phyloP scores from a whole-genome alignment of 305 asterid genomes.

The Fraxinus sp. region DNA sequence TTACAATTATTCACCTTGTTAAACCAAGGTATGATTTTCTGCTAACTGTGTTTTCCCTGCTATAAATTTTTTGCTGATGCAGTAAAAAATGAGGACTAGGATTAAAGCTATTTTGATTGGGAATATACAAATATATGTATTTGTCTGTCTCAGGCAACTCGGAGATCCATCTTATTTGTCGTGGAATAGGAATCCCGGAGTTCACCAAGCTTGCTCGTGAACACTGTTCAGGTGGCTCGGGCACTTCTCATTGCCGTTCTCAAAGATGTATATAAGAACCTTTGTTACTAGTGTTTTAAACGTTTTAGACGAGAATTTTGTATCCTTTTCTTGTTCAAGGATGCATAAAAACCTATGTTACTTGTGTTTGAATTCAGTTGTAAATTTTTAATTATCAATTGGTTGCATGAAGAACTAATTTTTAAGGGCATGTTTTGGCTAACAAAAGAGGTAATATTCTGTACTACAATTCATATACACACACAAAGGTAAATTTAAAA shows the following conservation, averaged over 20 bases:
- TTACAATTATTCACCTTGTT: slow-evolving; percentile 61
- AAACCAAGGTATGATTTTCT: slow-evolving; percentile 65
- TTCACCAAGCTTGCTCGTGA: slow-evolving; percentile 35
- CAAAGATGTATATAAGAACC: background rate
- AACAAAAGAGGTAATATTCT: background rate
- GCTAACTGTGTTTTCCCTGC: background rate
- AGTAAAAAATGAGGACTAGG: background rate
- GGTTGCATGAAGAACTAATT: background rate
- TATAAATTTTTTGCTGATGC: background rate
- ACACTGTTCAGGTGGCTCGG: background rate
- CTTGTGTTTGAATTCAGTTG: background rate
- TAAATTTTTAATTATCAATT: background rate
- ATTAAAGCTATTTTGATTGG: background rate
- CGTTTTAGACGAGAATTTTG: background rate
- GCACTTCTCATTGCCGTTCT: background rate
- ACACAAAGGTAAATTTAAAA: background rate
- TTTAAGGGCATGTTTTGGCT: background rate
- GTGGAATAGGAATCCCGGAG: slow-evolving; percentile 90
- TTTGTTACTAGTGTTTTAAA: background rate
- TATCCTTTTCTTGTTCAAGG: background rate
- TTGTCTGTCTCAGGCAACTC: slow-evolving; percentile 66
- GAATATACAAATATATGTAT: background rate
- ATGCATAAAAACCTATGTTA: background rate
- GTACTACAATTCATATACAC: background rate
- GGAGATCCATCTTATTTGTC: slow-evolving; percentile 96